phyloP scores from a whole-genome alignment of 129 eudicot genomes.

The Helichrysum umbraculigerum region DNA sequence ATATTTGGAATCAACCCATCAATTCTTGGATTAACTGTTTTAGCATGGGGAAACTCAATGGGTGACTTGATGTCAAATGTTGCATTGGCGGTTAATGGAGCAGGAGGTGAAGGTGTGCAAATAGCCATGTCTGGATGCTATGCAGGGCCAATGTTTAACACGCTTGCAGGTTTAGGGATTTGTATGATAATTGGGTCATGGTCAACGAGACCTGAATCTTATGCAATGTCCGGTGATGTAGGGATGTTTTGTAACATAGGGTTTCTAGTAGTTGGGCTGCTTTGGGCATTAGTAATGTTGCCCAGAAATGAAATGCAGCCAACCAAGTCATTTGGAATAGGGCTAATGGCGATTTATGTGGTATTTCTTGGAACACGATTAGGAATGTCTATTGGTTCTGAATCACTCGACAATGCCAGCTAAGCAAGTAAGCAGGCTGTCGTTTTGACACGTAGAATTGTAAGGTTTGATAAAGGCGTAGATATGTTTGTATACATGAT shows the following conservation, averaged over 20 bases:
- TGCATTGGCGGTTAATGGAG: conserved; percentile 69
- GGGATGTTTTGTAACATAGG: conserved; percentile 70
- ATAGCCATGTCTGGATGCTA: conserved; percentile 87
- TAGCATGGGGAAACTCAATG: conserved; percentile 97
- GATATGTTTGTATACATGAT: conserved; percentile 9
- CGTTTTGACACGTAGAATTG: neutral
- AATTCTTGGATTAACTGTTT: conserved; percentile 68
- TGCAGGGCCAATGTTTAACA: conserved; percentile 94
- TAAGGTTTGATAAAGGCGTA: conserved; percentile 11
- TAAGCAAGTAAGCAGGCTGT: conserved; percentile 27
- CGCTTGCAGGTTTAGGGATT: conserved; percentile 73
- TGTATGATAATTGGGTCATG: conserved; percentile 79
- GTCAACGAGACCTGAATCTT: conserved; percentile 52
- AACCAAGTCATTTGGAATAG: conserved; percentile 56
- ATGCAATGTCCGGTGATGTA: conserved; percentile 48
- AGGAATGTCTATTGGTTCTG: conserved; percentile 44
- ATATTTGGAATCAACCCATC: conserved; percentile 70
- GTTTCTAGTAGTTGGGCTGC: conserved; percentile 53
- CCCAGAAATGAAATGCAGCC: conserved; percentile 72
- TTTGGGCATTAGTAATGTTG: conserved; percentile 74
- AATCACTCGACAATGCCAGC: conserved; percentile 35
- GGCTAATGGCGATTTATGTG: conserved; percentile 63
- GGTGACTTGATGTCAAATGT: conserved; percentile 83
- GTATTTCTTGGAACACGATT: conserved; percentile 49
- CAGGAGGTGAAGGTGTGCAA: conserved; percentile 78